These are phyloP conservation scores for Ceratobasidium papillatum DNA, from an alignment of 1,284 basidiomycete genomes.

Conservation along the genomic window DNA sequence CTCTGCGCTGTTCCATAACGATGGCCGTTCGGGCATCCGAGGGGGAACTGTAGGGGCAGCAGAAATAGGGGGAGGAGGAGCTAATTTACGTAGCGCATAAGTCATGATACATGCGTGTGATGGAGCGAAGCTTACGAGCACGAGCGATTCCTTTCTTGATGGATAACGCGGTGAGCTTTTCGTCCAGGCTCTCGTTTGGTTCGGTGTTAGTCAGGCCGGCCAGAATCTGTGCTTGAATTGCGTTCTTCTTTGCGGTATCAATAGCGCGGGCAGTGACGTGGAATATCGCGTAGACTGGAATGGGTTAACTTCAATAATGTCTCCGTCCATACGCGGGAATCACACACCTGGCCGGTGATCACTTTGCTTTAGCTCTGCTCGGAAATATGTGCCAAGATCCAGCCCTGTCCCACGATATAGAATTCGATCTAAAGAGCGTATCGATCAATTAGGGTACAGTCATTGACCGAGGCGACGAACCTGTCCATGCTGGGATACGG, in stretches of 20 bases:
- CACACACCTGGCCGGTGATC: constrained; percentile 89
- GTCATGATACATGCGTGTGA: constrained; percentile 48
- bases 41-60: constrained; percentile 71
- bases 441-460: neutral
- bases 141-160: constrained; percentile 44
- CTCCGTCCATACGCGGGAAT: neutral
- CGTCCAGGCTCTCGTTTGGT: constrained; percentile 72
- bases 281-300: constrained; percentile 84
- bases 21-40: constrained; percentile 59
- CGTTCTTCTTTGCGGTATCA: constrained; percentile 76
- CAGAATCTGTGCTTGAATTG: constrained; percentile 73
- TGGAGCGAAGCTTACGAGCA: constrained; percentile 52
- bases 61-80: constrained; percentile 15
- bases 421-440: constrained; percentile 74
- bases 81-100: constrained; percentile 51
- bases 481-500: constrained; percentile 97
- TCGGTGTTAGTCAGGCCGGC: constrained; percentile 64
- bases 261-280: constrained; percentile 79
- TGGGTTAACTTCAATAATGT: neutral
- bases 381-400: constrained; percentile 69
- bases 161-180: constrained; percentile 66
- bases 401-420: constrained; percentile 79
- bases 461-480: constrained; percentile 55
- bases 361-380: constrained; percentile 86
- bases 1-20: neutral